Evolutionary conservation across 2,329 filamentous ascomycete genomes (phyloP), one percentile per base, ranked within the genome.

Genomic region (Talaromyces albobiverticillius): DNA sequence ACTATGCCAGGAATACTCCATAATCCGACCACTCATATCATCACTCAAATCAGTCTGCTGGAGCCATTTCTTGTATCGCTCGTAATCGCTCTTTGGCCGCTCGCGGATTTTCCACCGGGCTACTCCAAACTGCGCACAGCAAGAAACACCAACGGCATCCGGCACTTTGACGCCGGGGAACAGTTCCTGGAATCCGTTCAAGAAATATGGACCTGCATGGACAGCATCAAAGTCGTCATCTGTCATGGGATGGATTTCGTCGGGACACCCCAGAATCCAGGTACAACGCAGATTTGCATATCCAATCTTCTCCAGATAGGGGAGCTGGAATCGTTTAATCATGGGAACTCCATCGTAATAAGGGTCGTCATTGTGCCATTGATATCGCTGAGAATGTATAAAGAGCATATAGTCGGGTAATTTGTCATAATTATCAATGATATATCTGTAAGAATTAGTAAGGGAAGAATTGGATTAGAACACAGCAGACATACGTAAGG

Each of bases 1-100:
- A 77, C 79, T 81, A 58, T 83, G 81, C 81, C 81, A 83, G n/a
- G 76, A 78, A 64, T 82, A 83, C 60, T 83, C 81, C 68, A 82
- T 72, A 8, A 83, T 74, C 18, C 80, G 66, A 3, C 80, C 80
- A 54, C 76, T 79, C 29, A 81, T 67, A 36, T 71, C 71, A 65
- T 82, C 79, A 1, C 64, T 62, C 42, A 82, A 58, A 0, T 70
- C 60, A 0, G 79, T 82, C 3, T 76, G 62, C 13, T 74, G 43
- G 13, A 82, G 61, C 80, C 80, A 82, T 3, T 73, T 65, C 14
- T 77, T 70, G 57, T 74, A 79, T 7, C 70, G 66, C 54, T 74
- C 68, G 56, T 82, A 82, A 23, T 82, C 79, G 8, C 67, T 70
- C 48, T 60, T 73, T 3, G 75, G 73, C 23, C 76, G 70, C 58